These are phyloP conservation scores for Fomes fomentarius DNA, from an alignment of 1,284 basidiomycete genomes.

Conservation along the genomic window DNA sequence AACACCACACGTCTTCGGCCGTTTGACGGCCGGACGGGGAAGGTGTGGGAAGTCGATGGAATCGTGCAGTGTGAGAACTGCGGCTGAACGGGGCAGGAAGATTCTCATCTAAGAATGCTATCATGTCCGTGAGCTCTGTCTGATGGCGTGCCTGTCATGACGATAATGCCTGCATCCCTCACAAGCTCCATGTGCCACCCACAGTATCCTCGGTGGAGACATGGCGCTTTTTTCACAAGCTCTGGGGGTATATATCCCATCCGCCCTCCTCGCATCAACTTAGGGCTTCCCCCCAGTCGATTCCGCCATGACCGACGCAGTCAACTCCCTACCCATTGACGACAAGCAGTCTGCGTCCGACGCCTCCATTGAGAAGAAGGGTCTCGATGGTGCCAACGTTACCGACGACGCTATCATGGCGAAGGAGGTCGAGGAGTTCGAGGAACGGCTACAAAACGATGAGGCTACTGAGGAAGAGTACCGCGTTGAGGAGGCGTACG, in stretches of 20 bases:
- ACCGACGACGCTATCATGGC: constrained; percentile 28
- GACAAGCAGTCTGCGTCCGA: constrained; percentile 25
- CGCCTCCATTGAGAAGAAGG: constrained; percentile 29
- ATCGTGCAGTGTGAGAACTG: no score
- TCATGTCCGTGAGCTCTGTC: constrained; percentile 4
- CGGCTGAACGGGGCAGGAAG: no score
- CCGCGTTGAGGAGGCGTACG: constrained; percentile 37
- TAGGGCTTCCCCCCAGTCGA: constrained; percentile 16
- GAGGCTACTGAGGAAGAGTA: constrained; percentile 36
- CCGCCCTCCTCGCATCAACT: constrained; percentile 2
- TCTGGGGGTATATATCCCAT: constrained; percentile 15
- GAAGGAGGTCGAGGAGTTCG: constrained; percentile 38
- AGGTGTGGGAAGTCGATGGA: no score
- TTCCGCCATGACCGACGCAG: constrained; percentile 22
- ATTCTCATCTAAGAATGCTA: constrained; percentile 15
- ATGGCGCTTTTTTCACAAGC: not conserved
- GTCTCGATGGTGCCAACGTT: constrained; percentile 13
- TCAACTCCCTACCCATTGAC: constrained; percentile 20
- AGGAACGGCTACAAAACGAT: constrained; percentile 40
- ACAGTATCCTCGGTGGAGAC: constrained; percentile 8
- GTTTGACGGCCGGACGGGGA: no score
- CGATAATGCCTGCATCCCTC: no score
- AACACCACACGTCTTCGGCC: no score
- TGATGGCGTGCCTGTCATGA: no score
- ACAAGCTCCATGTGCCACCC: constrained; percentile 15